Evolutionary conservation across 208 protist genomes (phyloP).

Genomic region (Blastocrithidia nonstop): DNA sequence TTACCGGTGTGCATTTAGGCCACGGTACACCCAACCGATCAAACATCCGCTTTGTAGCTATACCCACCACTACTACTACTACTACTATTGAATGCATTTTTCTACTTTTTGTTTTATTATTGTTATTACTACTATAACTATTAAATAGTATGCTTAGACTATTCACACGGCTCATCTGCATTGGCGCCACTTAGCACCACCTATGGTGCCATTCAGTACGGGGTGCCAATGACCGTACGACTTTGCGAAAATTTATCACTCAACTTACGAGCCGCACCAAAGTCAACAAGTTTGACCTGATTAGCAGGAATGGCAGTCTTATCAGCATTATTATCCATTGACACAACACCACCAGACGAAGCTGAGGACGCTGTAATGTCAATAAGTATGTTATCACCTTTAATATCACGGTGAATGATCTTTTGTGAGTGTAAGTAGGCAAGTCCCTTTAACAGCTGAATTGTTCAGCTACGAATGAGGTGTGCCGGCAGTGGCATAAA

Average conservation of each 20-base stretch:
- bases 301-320: no score
- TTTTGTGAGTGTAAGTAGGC: conserved; percentile 82
- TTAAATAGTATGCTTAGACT: conserved; percentile 2
- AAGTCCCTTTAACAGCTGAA: conserved; percentile 73
- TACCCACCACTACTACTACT: conserved; percentile 31
- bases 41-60: conserved; percentile 88
- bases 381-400: conserved; percentile 84
- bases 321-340: no score
- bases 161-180: conserved; percentile 1
- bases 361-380: conserved; percentile 47
- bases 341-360: conserved; percentile 18
- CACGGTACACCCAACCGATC: conserved; percentile 86
- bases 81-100: conserved; percentile 2
- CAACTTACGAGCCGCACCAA: conserved; percentile 68
- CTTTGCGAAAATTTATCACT: conserved; percentile 74
- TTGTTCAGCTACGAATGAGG: conserved; percentile 80
- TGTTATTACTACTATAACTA: conserved; percentile 15
- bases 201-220: conserved; percentile 91
- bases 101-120: conserved; percentile 2
- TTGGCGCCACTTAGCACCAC: conserved; percentile 49
- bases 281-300: conserved; percentile 88
- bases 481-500: conserved; percentile 68
- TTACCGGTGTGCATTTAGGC: conserved; percentile 86
- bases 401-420: conserved; percentile 87
- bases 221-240: conserved; percentile 81